These are phyloP conservation scores for Mycocentrospora acerina DNA, from an alignment of 2,329 filamentous ascomycete genomes.

Conservation along the genomic window DNA sequence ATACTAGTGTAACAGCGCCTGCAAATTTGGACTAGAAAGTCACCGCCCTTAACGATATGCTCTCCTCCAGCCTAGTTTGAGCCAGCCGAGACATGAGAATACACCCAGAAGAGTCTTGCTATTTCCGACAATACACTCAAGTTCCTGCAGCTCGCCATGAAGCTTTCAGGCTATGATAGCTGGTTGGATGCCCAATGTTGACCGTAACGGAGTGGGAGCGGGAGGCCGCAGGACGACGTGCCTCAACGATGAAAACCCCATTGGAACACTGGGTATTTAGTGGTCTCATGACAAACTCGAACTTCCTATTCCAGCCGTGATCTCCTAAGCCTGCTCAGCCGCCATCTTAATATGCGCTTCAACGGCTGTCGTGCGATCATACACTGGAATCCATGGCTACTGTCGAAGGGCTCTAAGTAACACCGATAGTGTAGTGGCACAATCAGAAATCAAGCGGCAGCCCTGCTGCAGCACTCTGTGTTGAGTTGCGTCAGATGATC, in stretches of 20 bases:
- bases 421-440: conserved; percentile 26
- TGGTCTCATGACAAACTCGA: conserved; percentile 31
- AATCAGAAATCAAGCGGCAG: conserved; percentile 26
- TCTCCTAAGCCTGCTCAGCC: conserved; percentile 35
- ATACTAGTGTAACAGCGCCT: conserved; percentile 30
- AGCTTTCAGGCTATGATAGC: conserved; percentile 22
- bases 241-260: conserved; percentile 33
- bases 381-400: conserved; percentile 30
- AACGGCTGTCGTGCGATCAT: conserved; percentile 40
- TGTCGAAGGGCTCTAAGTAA: conserved; percentile 21
- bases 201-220: conserved; percentile 34
- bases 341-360: conserved; percentile 37
- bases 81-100: conserved; percentile 35
- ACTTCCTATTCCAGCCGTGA: conserved; percentile 22
- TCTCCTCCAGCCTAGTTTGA: conserved; percentile 15
- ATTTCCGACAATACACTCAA: conserved; percentile 30
- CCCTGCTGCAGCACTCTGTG: conserved; percentile 27
- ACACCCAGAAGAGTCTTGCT: conserved; percentile 25
- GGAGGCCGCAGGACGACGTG: conserved; percentile 41
- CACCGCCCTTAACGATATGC: conserved; percentile 18
- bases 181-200: conserved; percentile 31
- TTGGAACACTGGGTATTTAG: conserved; percentile 32
- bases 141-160: conserved; percentile 40
- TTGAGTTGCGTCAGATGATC: conserved; percentile 37
- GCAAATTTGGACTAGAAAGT: conserved; percentile 17